Conservation (phyloP, 139 green algal genomes). For the Picochlorum costavermella region DNA sequence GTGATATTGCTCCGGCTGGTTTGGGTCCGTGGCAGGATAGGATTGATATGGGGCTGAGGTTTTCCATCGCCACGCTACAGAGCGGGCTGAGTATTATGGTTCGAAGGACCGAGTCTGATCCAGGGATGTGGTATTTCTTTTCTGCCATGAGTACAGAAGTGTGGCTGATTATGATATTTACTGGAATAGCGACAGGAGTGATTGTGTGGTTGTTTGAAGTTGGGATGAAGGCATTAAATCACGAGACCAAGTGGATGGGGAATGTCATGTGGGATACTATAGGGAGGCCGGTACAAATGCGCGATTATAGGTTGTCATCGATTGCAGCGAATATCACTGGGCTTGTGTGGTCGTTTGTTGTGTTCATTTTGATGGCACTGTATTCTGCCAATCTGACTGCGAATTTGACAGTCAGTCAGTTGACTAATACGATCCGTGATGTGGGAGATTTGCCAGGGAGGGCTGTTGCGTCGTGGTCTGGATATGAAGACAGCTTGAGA, state of each 20-base stretch:
- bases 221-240: background rate
- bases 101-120: background rate
- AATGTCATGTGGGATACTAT: conserved; percentile 6
- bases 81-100: background rate
- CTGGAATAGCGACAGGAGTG: background rate
- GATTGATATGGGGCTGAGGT: conserved; percentile 2
- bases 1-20: conserved; percentile 2
- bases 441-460: conserved; percentile 1
- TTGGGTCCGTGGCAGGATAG: background rate
- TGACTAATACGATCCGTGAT: background rate
- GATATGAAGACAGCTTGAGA: background rate
- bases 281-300: background rate
- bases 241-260: background rate
- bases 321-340: conserved; percentile 2
- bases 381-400: conserved; percentile 12
- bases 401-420: conserved; percentile 7
- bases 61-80: background rate
- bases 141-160: conserved; percentile 1
- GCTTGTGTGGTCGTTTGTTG: background rate
- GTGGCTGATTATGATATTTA: conserved; percentile 1
- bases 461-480: conserved; percentile 1
- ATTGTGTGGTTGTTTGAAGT: conserved; percentile 10
- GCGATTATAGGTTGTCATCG: conserved; percentile 2
- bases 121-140: conserved; percentile 10
- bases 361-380: conserved; percentile 1